Conservation (phyloP, 1,139 yeast genomes). For the Pichia sp. region DNA sequence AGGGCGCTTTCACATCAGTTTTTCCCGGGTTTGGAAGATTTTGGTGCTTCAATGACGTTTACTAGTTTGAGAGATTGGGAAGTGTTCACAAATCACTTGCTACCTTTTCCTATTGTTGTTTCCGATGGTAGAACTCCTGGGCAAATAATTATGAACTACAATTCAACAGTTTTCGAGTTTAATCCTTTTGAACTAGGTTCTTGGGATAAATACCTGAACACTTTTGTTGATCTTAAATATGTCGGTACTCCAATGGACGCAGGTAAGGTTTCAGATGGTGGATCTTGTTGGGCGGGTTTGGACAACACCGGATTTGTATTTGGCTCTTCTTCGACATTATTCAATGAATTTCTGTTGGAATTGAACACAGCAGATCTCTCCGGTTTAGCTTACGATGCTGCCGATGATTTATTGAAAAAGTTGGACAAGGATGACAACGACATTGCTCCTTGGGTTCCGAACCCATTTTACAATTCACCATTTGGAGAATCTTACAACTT, state of each 20-base stretch:
- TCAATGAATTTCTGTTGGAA: slow-evolving; percentile 59
- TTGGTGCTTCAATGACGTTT: slow-evolving; percentile 61
- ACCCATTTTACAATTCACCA: slow-evolving; percentile 42
- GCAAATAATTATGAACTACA: slow-evolving; percentile 43
- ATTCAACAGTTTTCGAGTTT: slow-evolving; percentile 71
- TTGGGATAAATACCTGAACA: slow-evolving; percentile 71
- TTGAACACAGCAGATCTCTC: slow-evolving; percentile 46
- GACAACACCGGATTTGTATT: slow-evolving; percentile 72
- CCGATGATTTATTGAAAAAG: slow-evolving; percentile 35
- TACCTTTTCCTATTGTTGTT: slow-evolving; percentile 81
- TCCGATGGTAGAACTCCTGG: slow-evolving; percentile 76
- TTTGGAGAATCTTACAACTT: slow-evolving; percentile 36
- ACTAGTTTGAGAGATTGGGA: slow-evolving; percentile 47
- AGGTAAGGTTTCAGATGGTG: slow-evolving; percentile 40
- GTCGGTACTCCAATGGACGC: slow-evolving; percentile 59
- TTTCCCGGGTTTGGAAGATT: slow-evolving; percentile 46
- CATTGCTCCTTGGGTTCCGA: slow-evolving; percentile 35
- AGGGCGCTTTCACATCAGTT: slow-evolving; percentile 73
- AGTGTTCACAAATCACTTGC: slow-evolving; percentile 47
- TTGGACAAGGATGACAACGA: slow-evolving; percentile 28
- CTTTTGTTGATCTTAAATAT: slow-evolving; percentile 62
- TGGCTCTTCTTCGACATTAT: slow-evolving; percentile 75
- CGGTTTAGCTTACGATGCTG: slow-evolving; percentile 39
- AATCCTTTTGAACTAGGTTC: slow-evolving; percentile 83
- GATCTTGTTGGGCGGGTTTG: slow-evolving; percentile 52